These are phyloP conservation scores for Phoenix roebelenii DNA, from an alignment of 176 grass and related monocot species.

Conservation along the genomic window DNA sequence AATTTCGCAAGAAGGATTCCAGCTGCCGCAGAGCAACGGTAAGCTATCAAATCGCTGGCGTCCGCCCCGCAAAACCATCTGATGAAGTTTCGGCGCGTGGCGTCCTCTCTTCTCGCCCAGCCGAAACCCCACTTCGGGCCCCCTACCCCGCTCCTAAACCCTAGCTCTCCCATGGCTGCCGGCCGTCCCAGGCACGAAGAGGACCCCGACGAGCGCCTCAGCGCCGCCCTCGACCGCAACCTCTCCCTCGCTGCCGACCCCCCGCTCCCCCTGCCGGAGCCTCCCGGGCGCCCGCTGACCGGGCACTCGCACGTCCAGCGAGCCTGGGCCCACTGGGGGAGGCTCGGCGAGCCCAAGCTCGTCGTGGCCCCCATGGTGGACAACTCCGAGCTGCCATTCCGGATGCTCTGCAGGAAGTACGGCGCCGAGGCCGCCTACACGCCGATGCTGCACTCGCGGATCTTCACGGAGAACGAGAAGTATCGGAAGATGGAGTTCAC, in stretches of 20 bases:
- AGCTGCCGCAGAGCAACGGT: too few species aligned
- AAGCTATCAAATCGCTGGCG: too few species aligned
- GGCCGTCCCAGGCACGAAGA: constrained; percentile 27
- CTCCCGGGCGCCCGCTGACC: constrained; percentile 10
- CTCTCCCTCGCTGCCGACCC: constrained; percentile 5
- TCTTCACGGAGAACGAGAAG: constrained; percentile 98
- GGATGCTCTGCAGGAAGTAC: constrained; percentile 91
- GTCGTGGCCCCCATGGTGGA: constrained; percentile 93
- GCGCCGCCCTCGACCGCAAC: constrained; percentile 2
- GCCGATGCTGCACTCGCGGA: constrained; percentile 96
- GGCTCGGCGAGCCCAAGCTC: constrained; percentile 49
- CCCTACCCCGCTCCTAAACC: constrained; percentile 41
- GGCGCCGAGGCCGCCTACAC: constrained; percentile 80
- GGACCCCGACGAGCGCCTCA: constrained; percentile 12
- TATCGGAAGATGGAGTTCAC: constrained; percentile 86
- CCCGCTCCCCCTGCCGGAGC: constrained; percentile 9
- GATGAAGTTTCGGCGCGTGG: constrained; percentile 16
- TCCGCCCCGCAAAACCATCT: too few species aligned
- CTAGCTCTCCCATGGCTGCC: constrained; percentile 45
- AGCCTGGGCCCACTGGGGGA: constrained; percentile 87
- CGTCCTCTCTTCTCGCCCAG: constrained; percentile 10
- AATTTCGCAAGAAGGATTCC: too few species aligned
- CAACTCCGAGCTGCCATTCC: constrained; percentile 91
- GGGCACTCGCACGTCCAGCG: constrained; percentile 45
- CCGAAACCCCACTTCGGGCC: constrained; percentile 7